These are phyloP conservation scores for Camellia japonica DNA, from an alignment of 148 eudicot genomes.

Conservation along the genomic window DNA sequence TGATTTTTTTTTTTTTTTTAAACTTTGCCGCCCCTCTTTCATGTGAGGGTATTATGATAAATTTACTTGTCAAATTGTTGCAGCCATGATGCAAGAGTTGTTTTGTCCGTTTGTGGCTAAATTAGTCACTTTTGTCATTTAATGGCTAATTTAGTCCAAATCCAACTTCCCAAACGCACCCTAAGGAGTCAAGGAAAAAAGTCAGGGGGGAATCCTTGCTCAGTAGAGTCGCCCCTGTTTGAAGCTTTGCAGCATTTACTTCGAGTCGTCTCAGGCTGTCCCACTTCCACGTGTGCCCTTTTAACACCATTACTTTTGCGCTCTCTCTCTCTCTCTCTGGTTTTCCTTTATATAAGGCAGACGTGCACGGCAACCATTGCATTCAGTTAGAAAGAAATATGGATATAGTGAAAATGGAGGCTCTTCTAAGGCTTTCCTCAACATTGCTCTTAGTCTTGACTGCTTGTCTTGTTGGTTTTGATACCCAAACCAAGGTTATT, in stretches of 20 bases:
- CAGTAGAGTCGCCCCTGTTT: not conserved
- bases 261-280: not conserved
- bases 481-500: conserved; percentile 41
- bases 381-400: conserved; percentile 6
- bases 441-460: conserved; percentile 27
- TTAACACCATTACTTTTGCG: not conserved
- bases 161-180: too few species aligned
- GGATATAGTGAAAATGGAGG: conserved; percentile 28
- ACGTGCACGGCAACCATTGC: not conserved
- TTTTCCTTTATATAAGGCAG: not conserved
- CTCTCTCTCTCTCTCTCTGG: not conserved
- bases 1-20: too few species aligned
- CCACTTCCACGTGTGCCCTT: not conserved
- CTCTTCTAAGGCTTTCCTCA: conserved; percentile 37
- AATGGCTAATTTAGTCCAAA: too few species aligned
- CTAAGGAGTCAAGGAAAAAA: too few species aligned
- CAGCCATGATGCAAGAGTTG: too few species aligned
- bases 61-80: too few species aligned
- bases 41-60: too few species aligned
- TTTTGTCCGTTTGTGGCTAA: too few species aligned
- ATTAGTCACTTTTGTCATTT: too few species aligned
- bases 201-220: too few species aligned
- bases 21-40: too few species aligned
- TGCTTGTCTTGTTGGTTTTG: conserved; percentile 34
- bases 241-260: not conserved